phyloP scores from a whole-genome alignment of 177 flowering plant genomes.

The Vitis hybrid region DNA sequence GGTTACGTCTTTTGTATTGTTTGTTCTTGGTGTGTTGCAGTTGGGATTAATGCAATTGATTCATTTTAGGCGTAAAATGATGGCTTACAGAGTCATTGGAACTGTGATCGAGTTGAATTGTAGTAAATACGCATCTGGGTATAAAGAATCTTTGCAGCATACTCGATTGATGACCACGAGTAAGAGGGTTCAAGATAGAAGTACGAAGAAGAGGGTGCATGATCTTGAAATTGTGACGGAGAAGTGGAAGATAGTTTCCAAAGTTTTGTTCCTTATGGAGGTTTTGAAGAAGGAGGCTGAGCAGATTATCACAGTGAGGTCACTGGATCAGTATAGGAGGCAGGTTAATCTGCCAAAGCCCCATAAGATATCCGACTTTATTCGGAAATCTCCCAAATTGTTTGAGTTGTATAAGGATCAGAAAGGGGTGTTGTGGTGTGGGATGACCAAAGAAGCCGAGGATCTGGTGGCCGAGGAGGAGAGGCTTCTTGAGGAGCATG shows the following conservation, averaged over 20 bases:
- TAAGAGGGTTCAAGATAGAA: conserved; percentile 76
- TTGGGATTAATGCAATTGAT: too few relatives aligned
- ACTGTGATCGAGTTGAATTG: too few relatives aligned
- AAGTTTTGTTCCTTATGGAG: conserved; percentile 62
- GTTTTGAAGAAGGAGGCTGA: conserved; percentile 68
- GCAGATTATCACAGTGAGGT: conserved; percentile 53
- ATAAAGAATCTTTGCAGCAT: conserved; percentile 28
- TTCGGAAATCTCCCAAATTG: conserved; percentile 72
- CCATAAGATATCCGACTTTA: conserved; percentile 66
- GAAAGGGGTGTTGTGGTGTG: conserved; percentile 75
- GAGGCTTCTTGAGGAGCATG: conserved; percentile 41
- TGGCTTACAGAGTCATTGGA: too few relatives aligned
- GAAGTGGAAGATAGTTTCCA: conserved; percentile 64
- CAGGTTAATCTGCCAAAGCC: conserved; percentile 78
- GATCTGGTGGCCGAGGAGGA: conserved; percentile 70
- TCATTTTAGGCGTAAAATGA: too few relatives aligned
- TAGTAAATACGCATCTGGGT: conserved; percentile 10
- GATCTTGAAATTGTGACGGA: conserved; percentile 75
- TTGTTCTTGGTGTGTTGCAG: too few relatives aligned
- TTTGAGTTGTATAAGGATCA: conserved; percentile 81
- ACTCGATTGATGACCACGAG: conserved; percentile 71
- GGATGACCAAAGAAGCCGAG: conserved; percentile 75
- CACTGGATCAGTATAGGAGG: conserved; percentile 56
- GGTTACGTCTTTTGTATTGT: too few relatives aligned
- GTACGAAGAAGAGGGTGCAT: conserved; percentile 66